Conservation (phyloP, 257 asterid genomes). For the Petrea volubilis region DNA sequence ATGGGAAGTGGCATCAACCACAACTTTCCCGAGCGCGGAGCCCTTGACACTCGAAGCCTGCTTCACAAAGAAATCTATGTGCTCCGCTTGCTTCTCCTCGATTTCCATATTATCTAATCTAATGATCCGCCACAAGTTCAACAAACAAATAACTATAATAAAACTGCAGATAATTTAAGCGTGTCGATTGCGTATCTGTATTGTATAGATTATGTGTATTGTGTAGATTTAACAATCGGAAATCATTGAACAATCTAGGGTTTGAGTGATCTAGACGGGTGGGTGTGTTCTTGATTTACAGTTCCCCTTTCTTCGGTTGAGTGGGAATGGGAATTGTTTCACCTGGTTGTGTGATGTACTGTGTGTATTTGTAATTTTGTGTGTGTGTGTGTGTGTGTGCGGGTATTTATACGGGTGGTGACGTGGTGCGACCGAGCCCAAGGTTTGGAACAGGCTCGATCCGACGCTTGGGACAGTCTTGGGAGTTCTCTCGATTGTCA, state of each 20-base stretch:
- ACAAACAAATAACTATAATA: not conserved
- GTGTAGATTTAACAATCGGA: not conserved
- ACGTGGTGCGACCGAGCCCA: not conserved
- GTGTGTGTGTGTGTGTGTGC: not conserved
- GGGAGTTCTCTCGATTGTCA: not conserved
- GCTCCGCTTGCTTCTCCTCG: slow-evolving; percentile 86
- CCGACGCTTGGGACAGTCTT: not conserved
- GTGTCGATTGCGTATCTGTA: not conserved
- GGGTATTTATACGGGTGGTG: not conserved
- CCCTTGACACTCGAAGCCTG: slow-evolving; percentile 62
- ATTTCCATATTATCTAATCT: slow-evolving; percentile 57
- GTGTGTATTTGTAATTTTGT: no score
- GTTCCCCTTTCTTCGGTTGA: not conserved
- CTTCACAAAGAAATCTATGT: slow-evolving; percentile 72
- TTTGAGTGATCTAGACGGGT: slow-evolving; percentile 15
- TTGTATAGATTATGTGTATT: not conserved
- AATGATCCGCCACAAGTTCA: slow-evolving; percentile 10
- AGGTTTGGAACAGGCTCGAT: not conserved
- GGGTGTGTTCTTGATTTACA: slow-evolving; percentile 13
- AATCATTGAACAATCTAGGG: slow-evolving; percentile 20
- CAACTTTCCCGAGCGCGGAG: slow-evolving; percentile 46
- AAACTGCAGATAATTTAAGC: slow-evolving; percentile 10
- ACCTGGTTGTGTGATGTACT: not conserved
- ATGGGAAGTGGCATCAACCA: slow-evolving; percentile 86
- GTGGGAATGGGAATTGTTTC: not conserved